Conservation (phyloP, 768 basidiomycete species). For the Trametes sanguinea region DNA sequence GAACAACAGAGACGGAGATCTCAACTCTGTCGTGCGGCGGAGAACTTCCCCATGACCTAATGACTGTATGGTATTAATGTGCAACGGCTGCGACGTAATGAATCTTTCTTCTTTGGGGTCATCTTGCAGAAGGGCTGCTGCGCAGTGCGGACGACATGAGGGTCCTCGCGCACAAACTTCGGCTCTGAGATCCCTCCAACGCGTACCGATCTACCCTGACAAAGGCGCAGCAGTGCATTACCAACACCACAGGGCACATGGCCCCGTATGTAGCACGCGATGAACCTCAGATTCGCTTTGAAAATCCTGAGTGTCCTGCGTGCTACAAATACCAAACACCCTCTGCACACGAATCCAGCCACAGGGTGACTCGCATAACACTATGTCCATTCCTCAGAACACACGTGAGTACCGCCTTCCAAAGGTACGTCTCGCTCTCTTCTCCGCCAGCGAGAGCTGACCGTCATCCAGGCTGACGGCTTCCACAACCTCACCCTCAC, state of each 20-base stretch:
- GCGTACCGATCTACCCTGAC: too few species aligned
- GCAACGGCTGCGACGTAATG: neutral
- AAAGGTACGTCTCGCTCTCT: conserved; percentile 11
- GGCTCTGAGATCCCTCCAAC: neutral
- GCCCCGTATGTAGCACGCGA: neutral
- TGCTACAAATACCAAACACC: too few species aligned
- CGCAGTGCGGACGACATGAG: neutral
- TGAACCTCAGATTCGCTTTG: too few species aligned
- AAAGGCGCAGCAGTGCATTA: too few species aligned
- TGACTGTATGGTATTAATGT: neutral
- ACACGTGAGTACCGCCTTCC: conserved; percentile 30
- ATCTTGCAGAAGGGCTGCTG: neutral
- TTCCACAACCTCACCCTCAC: conserved; percentile 34
- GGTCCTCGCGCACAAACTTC: neutral
- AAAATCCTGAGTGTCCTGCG: neutral
- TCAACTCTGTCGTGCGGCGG: neutral
- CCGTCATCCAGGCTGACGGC: conserved; percentile 24
- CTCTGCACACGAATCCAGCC: neutral
- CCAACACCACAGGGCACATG: too few species aligned
- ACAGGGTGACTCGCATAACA: neutral
- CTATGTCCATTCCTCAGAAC: conserved; percentile 22
- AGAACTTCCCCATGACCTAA: neutral
- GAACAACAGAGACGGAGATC: neutral
- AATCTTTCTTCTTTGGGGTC: neutral
- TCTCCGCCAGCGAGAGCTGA: neutral